phyloP scores from a whole-genome alignment of 2,329 filamentous ascomycete species.

The Exserohilum rostratum region DNA sequence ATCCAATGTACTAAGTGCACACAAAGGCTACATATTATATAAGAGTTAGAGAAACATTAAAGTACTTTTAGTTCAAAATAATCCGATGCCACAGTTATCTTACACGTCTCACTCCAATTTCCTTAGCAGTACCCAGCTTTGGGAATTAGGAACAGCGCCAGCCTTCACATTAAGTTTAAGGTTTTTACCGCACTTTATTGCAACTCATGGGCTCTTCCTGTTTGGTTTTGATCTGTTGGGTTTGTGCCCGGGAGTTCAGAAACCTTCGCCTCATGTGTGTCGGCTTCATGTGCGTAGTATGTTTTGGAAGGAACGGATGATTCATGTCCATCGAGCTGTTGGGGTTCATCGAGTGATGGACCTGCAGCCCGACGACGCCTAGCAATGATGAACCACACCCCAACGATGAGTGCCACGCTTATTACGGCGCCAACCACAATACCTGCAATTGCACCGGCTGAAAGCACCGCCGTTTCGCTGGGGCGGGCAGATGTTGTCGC shows the following conservation, averaged over 20 bases:
- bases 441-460: not conserved
- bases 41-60: too few relatives aligned
- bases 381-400: not conserved
- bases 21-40: too few relatives aligned
- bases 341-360: not conserved
- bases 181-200: not conserved
- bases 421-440: not conserved
- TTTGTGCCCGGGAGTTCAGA: not conserved
- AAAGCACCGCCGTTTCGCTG: not conserved
- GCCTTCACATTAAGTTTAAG: too few relatives aligned
- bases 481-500: not conserved
- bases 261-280: not conserved
- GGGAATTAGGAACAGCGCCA: too few relatives aligned
- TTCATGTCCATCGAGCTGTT: too few relatives aligned
- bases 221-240: not conserved
- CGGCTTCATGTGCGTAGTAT: not conserved
- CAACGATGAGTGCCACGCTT: not conserved
- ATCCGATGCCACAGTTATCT: too few relatives aligned
- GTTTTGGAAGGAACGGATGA: not conserved
- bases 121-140: too few relatives aligned
- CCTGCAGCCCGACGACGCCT: not conserved
- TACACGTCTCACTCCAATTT: too few relatives aligned
- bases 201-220: not conserved
- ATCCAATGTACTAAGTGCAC: slow-evolving; percentile 10
- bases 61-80: too few relatives aligned